Evolutionary conservation across 1,139 yeast species (phyloP).

Genomic region (Diutina sp.): DNA sequence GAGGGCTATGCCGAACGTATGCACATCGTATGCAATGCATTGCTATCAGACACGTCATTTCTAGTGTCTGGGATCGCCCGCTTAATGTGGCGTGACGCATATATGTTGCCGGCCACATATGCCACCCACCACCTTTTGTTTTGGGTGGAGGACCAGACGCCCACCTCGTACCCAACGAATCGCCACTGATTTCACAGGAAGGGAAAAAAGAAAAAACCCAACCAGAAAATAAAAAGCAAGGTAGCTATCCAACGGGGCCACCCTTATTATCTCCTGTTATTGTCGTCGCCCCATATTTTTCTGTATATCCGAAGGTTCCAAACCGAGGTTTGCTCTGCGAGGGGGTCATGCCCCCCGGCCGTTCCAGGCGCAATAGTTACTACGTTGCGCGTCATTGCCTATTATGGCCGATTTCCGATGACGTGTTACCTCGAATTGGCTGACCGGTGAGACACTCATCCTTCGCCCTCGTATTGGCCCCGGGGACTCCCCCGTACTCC

Average conservation of each 20-base stretch:
- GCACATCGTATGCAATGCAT: neutral
- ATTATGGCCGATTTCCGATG: neutral
- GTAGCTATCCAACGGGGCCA: too few species aligned
- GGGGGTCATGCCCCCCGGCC: neutral
- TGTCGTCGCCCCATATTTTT: neutral
- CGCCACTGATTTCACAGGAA: too few species aligned
- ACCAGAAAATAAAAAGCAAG: too few species aligned
- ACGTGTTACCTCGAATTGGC: neutral
- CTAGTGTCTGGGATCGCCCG: neutral
- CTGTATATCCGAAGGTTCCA: neutral
- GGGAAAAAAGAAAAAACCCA: neutral
- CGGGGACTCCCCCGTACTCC: neutral
- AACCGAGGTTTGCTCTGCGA: neutral
- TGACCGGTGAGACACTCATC: neutral
- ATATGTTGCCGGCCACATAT: neutral
- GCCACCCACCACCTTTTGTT: neutral
- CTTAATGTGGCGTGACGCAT: neutral
- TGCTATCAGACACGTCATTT: neutral
- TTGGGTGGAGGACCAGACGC: neutral
- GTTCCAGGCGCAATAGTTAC: neutral
- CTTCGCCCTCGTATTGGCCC: too few species aligned
- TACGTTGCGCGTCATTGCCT: neutral
- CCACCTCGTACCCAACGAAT: neutral
- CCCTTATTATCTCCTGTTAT: too few species aligned
- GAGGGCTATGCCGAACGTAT: neutral